These are phyloP conservation scores for Yarrowia sp. DNA, from an alignment of 805 yeast species.

Conservation along the genomic window DNA sequence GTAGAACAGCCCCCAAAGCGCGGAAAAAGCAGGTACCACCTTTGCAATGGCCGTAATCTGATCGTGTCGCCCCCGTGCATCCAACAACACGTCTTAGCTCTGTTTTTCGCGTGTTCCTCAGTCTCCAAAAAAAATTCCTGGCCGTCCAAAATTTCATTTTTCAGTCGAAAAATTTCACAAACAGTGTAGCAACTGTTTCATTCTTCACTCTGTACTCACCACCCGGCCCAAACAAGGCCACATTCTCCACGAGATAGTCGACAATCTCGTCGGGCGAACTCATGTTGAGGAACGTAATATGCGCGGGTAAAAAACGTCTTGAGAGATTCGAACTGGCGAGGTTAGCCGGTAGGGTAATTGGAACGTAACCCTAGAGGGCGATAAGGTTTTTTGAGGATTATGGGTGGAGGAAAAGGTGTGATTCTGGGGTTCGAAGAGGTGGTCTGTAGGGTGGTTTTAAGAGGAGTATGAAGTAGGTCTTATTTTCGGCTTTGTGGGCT, in stretches of 20 bases:
- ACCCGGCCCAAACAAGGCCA: slow-evolving; percentile 37
- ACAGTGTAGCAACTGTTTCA: too few species aligned
- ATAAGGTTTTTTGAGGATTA: too few species aligned
- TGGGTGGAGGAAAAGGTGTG: too few species aligned
- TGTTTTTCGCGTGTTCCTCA: too few species aligned
- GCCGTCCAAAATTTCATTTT: background rate
- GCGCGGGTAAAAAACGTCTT: background rate
- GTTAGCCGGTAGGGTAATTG: slow-evolving; percentile 21
- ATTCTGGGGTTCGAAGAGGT: background rate
- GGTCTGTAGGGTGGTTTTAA: too few species aligned
- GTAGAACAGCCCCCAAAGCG: too few species aligned
- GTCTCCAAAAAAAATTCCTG: too few species aligned
- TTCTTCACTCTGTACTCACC: slow-evolving; percentile 32
- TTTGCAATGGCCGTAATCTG: too few species aligned
- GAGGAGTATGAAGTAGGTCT: background rate
- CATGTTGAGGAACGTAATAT: background rate
- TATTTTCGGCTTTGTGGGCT: background rate
- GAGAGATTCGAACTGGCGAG: slow-evolving; percentile 26
- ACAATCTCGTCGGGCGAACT: slow-evolving; percentile 37
- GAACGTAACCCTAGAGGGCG: slow-evolving; percentile 1
- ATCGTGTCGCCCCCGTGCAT: too few species aligned
- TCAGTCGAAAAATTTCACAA: too few species aligned
- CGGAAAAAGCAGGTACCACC: too few species aligned
- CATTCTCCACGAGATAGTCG: slow-evolving; percentile 35
- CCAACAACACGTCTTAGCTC: too few species aligned